Evolutionary conservation across 2,329 filamentous ascomycete genomes (phyloP).

Genomic region (Alternaria sp.): DNA sequence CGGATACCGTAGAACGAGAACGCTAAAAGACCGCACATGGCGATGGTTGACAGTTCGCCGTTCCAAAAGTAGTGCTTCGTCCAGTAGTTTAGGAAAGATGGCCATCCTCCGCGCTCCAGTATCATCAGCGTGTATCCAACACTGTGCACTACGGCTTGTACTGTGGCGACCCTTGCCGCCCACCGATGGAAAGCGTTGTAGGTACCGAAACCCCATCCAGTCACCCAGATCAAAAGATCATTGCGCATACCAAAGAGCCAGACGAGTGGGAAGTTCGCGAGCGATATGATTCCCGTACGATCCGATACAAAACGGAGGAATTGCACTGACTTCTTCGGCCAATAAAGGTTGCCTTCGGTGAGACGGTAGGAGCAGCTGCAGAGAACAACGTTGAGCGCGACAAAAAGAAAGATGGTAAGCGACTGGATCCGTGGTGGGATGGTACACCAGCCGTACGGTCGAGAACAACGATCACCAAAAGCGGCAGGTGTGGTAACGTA

Average conservation of each 20-base stretch:
- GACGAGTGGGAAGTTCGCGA: constrained; percentile 67
- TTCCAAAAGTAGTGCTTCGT: constrained; percentile 58
- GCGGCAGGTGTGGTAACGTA: constrained; percentile 54
- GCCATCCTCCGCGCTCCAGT: constrained; percentile 46
- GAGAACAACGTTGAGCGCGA: constrained; percentile 53
- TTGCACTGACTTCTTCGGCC: constrained; percentile 46
- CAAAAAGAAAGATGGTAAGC: constrained; percentile 53
- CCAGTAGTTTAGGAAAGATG: constrained; percentile 48
- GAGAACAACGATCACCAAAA: constrained; percentile 51
- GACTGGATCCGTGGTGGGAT: constrained; percentile 58
- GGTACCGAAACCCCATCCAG: constrained; percentile 71
- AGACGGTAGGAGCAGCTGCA: constrained; percentile 54
- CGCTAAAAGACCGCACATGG: constrained; percentile 54
- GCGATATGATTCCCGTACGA: constrained; percentile 68
- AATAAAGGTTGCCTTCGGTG: constrained; percentile 56
- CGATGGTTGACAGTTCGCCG: constrained; percentile 53
- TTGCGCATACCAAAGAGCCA: constrained; percentile 73
- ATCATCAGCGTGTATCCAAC: constrained; percentile 62
- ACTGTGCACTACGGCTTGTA: constrained; percentile 69
- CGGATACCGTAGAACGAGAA: constrained; percentile 61
- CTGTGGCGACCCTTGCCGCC: constrained; percentile 66
- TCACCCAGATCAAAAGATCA: constrained; percentile 69
- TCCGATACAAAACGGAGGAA: constrained; percentile 65
- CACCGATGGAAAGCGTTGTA: constrained; percentile 73
- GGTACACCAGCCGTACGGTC: constrained; percentile 52